These are phyloP conservation scores for Orychophragmus violaceus DNA, from an alignment of 345 rosid genomes.

Conservation along the genomic window DNA sequence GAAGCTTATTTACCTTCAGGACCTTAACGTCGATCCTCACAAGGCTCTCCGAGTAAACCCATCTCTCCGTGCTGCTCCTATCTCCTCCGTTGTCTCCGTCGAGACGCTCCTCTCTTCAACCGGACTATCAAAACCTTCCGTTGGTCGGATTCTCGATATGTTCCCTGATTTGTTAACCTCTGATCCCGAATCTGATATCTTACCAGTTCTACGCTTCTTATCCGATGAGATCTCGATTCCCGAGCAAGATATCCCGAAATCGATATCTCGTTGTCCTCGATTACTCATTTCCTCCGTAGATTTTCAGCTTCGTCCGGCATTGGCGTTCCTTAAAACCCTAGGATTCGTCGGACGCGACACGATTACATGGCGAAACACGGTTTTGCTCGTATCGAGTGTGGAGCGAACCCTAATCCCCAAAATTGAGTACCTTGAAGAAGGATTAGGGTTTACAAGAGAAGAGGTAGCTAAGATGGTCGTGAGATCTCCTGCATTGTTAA, in stretches of 20 bases:
- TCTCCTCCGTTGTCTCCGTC: constrained; percentile 61
- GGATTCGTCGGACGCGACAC: constrained; percentile 49
- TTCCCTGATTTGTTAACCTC: constrained; percentile 63
- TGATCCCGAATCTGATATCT: constrained; percentile 43
- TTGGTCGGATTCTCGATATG: constrained; percentile 82
- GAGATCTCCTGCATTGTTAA: constrained; percentile 69
- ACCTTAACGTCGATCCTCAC: constrained; percentile 56
- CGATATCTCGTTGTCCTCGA: constrained; percentile 65
- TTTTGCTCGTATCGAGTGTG: constrained; percentile 59
- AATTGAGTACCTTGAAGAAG: constrained; percentile 43
- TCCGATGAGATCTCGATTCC: constrained; percentile 51
- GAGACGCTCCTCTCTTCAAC: constrained; percentile 51
- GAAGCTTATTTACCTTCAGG: constrained; percentile 59
- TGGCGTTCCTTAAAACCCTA: constrained; percentile 41
- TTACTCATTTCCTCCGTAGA: constrained; percentile 46
- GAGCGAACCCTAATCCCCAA: constrained; percentile 55
- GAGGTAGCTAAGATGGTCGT: constrained; percentile 66
- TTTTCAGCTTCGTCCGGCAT: constrained; percentile 54
- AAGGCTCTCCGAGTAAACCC: constrained; percentile 76
- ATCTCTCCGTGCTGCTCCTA: constrained; percentile 61
- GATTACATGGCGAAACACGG: constrained; percentile 45
- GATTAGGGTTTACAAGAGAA: constrained; percentile 45
- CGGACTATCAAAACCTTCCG: constrained; percentile 55
- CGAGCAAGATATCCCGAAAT: constrained; percentile 41
- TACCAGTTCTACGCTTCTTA: constrained; percentile 60